Percentiles rank a stretch among this genome's conserved stretches.
phyloP scores from a whole-genome alignment of 2,329 filamentous ascomycete species.

The Myriosclerotinia scirpicola region DNA sequence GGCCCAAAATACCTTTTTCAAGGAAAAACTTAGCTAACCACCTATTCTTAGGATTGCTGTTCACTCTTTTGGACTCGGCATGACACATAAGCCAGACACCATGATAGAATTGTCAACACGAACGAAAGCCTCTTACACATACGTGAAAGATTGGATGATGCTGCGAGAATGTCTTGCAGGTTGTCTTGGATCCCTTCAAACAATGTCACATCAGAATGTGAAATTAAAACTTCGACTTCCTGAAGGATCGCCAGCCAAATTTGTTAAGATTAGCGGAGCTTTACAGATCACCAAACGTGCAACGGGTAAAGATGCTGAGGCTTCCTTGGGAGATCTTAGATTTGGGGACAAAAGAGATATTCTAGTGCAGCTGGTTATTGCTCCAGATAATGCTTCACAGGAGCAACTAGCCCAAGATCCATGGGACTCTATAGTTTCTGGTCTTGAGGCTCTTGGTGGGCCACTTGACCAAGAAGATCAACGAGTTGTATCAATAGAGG shows the following conservation, averaged over 20 bases:
- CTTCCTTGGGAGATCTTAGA: slow-evolving; percentile 83
- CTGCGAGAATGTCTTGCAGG: slow-evolving; percentile 92
- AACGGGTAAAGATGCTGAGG: slow-evolving; percentile 91
- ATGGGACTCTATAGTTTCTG: slow-evolving; percentile 97
- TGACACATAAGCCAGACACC: slow-evolving; percentile 97
- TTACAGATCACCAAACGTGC: slow-evolving; percentile 95
- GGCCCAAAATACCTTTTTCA: slow-evolving; percentile 8
- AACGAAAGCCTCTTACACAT: slow-evolving; percentile 96
- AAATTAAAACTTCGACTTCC: slow-evolving; percentile 92
- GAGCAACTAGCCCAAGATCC: slow-evolving; percentile 89
- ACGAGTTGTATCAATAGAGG: slow-evolving; percentile 81
- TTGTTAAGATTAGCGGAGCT: slow-evolving; percentile 96
- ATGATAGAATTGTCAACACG: slow-evolving; percentile 96
- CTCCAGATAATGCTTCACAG: slow-evolving; percentile 75
- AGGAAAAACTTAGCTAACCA: slow-evolving; percentile 34
- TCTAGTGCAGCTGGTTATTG: slow-evolving; percentile 88
- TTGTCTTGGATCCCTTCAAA: slow-evolving; percentile 87
- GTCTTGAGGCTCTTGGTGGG: slow-evolving; percentile 87
- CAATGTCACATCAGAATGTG: slow-evolving; percentile 95
- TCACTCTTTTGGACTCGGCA: slow-evolving; percentile 91
- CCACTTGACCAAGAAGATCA: slow-evolving; percentile 83
- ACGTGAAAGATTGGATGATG: slow-evolving; percentile 99
- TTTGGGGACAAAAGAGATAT: slow-evolving; percentile 96
- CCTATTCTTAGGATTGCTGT: slow-evolving; percentile 70
- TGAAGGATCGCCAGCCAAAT: slow-evolving; percentile 95